Percentiles rank a stretch among this genome's conserved stretches.
Evolutionary conservation across 345 rosid species (phyloP).

Genomic region (Gossypium stocksii): DNA sequence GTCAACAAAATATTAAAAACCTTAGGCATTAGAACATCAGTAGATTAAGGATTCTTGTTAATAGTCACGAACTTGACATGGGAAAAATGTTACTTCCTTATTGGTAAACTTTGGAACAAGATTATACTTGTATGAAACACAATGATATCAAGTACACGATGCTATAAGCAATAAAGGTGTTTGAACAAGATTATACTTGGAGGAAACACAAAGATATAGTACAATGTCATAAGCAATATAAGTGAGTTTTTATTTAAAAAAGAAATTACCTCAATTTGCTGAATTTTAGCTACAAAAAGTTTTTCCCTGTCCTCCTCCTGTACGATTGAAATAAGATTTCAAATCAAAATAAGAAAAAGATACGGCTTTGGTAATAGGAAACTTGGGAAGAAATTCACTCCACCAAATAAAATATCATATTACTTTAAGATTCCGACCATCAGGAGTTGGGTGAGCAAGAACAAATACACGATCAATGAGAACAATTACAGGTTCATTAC

Average conservation of each 20-base stretch:
- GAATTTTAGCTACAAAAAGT: conserved; percentile 85
- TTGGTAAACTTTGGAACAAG: neutral
- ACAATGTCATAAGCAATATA: neutral
- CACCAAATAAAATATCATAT: conserved; percentile 19
- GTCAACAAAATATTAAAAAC: neutral
- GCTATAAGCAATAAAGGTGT: neutral
- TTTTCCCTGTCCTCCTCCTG: conserved; percentile 86
- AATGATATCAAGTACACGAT: neutral
- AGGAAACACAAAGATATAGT: neutral
- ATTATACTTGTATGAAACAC: neutral
- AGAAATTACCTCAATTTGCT: conserved; percentile 75
- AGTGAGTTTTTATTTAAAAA: neutral
- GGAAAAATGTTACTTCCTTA: neutral
- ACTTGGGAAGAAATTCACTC: neutral
- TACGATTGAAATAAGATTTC: conserved; percentile 6
- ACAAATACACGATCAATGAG: conserved; percentile 84
- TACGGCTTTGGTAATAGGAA: neutral
- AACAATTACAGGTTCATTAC: conserved; percentile 95
- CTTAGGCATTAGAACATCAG: neutral
- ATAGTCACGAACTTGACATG: neutral
- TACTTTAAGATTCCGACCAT: conserved; percentile 61
- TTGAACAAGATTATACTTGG: neutral
- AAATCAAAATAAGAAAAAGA: neutral
- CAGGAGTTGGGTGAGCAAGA: conserved; percentile 76
- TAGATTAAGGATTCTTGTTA: neutral